Base-by-base conservation (phyloP, 2,329 filamentous ascomycete genomes). In the Cyphellophora europaea region DNA sequence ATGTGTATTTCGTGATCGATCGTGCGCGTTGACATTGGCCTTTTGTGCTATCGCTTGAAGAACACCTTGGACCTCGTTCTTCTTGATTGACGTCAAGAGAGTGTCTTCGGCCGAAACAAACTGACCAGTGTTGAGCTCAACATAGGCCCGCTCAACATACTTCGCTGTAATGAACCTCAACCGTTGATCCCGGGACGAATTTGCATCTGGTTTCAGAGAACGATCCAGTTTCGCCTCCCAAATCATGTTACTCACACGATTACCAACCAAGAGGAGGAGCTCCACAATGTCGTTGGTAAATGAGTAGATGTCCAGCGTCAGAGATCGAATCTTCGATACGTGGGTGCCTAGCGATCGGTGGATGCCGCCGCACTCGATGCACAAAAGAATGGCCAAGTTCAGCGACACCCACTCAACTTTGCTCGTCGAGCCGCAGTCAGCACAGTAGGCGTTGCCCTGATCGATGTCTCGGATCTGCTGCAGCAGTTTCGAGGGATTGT, bases 361-460 rank as follows among this genome's bases (percentile, higher is more conserved):
- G 42, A 98, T 95, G 44, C 91, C 91, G 55, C 88, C 94, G 62
- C 91, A 98, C 59, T 98, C 89, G 55, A 95, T 95, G 63, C 91
- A 98, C 13, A 98, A 72, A 35, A 98, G 80, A 40, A 98, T 94
- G 30, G 85, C 91, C 4, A 98, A 71, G 52, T 98, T 98, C 61
- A 98, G 94, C 0, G 91, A 96, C 17, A 96, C 91, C 91, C 91
- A 98, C 59, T 98, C 91, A 14, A 94, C 88, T 63, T 95, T 96
- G 53, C 79, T 75, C 19, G 82, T 81, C 5, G 87, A 93, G 8
- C 85, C 84, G 54, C 91, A 98, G 57, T 98, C 91, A 11, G 91
- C 91, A 55, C 91, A 98, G 73, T 82, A 83, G 48, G 77, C 81
- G 59, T 98, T 98, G 27, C 86, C 88, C 51, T 93, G 82, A 53